Evolutionary conservation across 192 early-diverging fungal genomes (phyloP), one percentile per base, ranked within the genome.

Genomic region (Coemansia sp.): DNA sequence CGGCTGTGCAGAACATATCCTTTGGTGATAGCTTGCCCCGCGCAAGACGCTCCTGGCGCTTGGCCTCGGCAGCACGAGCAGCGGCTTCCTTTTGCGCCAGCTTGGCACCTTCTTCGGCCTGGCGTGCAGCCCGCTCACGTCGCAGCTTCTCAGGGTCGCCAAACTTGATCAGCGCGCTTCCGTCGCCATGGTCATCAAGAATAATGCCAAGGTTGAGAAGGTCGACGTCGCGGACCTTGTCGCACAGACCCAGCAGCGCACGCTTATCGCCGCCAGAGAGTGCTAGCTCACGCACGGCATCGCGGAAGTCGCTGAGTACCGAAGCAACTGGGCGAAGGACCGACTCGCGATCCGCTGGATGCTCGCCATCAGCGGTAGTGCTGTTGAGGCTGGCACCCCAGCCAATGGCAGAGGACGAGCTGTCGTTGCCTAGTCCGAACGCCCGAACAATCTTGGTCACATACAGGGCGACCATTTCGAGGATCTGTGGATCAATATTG

Each of bases 151-250:
- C 87, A 11, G 89, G 88, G 66, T 93, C 91, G 13, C 93, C 91
- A 65, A 98, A 82, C 79, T 97, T 99, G 76, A 97, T 91, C 68
- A 98, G 84, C 1, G 97, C 96, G 63, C 87, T 91, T 32, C 96
- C 95, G 75, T 94, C 95, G 63, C 96, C 97, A 64, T 94, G 92
- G 81, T 99, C 97, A 71, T 97, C 97, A 64, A 99, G 84, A 2
- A 90, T 86, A 13, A 99, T 91, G 28, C 94, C 94, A n/a, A 97
- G 80, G 46, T 93, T 88, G 16, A 94, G 90, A 40, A 98, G 86
- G 47, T 94, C 92, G 19, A 88, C 85, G 80, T 99, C 96, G 58
- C 97, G 91, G 43, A 99, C 64, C 77, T 87, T 88, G 84, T 99
- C 97, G 63, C 91, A 92, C 13, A 96, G 80, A 17, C 76, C 71